These are phyloP conservation scores for Trypanosoma melophagium DNA, from an alignment of 208 protist species.

Conservation along the genomic window DNA sequence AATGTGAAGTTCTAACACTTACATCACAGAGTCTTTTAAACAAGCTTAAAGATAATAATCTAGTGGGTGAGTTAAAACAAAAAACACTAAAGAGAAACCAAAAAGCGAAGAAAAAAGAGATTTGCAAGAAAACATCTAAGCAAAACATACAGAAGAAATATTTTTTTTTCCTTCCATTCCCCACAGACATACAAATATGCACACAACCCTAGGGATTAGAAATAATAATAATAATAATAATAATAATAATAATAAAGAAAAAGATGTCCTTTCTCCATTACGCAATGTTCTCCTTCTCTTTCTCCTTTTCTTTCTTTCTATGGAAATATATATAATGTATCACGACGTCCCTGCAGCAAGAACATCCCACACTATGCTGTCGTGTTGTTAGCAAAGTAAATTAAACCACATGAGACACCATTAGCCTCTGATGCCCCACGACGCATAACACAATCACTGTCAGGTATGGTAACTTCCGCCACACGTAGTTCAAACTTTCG, in stretches of 20 bases:
- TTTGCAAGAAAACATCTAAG: conserved; percentile 21
- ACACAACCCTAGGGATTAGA: conserved; percentile 3
- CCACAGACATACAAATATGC: conserved; percentile 1
- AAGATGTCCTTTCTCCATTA: background rate
- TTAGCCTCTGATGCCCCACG: conserved; percentile 56
- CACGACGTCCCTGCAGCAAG: background rate
- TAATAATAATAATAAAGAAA: conserved; percentile 3
- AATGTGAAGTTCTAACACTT: too few species aligned
- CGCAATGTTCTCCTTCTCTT: background rate
- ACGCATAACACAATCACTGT: conserved; percentile 47
- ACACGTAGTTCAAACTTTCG: conserved; percentile 74
- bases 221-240: conserved; percentile 4
- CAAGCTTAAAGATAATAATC: too few species aligned
- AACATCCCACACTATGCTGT: background rate
- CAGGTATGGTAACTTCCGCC: conserved; percentile 75
- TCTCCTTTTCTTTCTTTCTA: background rate
- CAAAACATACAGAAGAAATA: conserved; percentile 11
- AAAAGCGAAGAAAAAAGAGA: background rate
- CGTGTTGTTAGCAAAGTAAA: conserved; percentile 59
- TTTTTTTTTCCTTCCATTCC: background rate
- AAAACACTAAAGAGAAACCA: background rate
- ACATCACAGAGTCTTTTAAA: too few species aligned
- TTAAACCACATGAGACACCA: conserved; percentile 67
- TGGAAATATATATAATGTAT: background rate
- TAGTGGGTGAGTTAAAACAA: background rate